Conservation (phyloP, 176 grass and related monocot species). For the Carex pumila region DNA sequence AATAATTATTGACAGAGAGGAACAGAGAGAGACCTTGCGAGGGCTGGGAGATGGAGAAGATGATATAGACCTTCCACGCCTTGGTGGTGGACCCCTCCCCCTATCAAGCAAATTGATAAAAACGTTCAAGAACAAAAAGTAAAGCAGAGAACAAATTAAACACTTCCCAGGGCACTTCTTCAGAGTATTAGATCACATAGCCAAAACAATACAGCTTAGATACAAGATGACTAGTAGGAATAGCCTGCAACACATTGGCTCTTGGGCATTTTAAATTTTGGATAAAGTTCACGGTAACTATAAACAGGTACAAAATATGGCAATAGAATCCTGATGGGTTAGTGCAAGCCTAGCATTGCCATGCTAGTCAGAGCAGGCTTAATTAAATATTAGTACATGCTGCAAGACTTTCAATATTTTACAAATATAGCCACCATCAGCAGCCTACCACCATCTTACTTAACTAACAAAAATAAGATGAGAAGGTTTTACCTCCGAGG, state of each 20-base stretch:
- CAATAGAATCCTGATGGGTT: neutral
- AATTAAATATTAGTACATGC: neutral
- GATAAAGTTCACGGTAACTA: neutral
- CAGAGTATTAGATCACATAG: neutral
- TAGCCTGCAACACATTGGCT: too few species aligned
- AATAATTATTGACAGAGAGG: neutral
- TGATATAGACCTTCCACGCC: constrained; percentile 85
- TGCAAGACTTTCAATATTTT: neutral
- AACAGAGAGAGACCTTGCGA: constrained; percentile 30
- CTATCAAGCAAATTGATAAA: constrained; percentile 26
- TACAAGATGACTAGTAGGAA: neutral
- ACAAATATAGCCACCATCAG: neutral
- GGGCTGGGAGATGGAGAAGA: constrained; percentile 86
- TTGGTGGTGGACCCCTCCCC: constrained; percentile 66
- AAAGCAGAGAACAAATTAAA: neutral
- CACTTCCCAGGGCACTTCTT: neutral
- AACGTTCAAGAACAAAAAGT: neutral
- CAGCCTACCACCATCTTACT: neutral
- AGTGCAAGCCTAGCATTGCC: neutral
- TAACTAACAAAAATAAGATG: neutral
- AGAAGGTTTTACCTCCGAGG: constrained; percentile 67
- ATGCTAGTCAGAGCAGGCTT: neutral
- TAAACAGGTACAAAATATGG: neutral
- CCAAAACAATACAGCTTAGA: neutral
- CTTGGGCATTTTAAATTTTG: neutral